These are phyloP conservation scores for Ogataea paradorogensis DNA, from an alignment of 805 yeast species.

Conservation along the genomic window DNA sequence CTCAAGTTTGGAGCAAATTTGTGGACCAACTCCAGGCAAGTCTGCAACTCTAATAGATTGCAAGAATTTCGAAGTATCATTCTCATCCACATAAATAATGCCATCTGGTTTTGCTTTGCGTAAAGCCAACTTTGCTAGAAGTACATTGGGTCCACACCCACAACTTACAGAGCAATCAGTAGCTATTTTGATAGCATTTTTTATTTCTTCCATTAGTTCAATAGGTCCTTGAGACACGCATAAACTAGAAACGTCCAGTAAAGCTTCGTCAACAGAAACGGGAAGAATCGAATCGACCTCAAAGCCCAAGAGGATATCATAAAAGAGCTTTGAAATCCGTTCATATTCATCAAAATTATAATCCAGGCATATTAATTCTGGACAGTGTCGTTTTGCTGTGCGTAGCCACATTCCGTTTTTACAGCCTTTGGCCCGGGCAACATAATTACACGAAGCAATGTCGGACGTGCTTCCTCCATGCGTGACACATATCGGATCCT, in stretches of 20 bases:
- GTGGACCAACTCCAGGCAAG: slow-evolving; percentile 64
- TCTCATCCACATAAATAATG: slow-evolving; percentile 35
- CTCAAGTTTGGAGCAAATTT: slow-evolving; percentile 46
- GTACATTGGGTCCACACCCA: slow-evolving; percentile 72
- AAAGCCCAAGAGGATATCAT: slow-evolving; percentile 51
- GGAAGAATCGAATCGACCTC: slow-evolving; percentile 60
- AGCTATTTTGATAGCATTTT: slow-evolving; percentile 37
- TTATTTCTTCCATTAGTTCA: slow-evolving; percentile 34
- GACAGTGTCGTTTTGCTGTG: slow-evolving; percentile 63
- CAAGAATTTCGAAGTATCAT: slow-evolving; percentile 34
- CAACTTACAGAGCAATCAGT: slow-evolving; percentile 73
- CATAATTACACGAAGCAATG: slow-evolving; percentile 88
- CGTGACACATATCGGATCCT: slow-evolving; percentile 58
- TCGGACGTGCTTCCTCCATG: slow-evolving; percentile 67
- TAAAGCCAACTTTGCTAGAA: slow-evolving; percentile 74
- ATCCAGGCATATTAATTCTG: slow-evolving; percentile 52
- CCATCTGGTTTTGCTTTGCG: slow-evolving; percentile 82
- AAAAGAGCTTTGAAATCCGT: slow-evolving; percentile 58
- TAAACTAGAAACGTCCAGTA: slow-evolving; percentile 56
- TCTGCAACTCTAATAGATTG: slow-evolving; percentile 37
- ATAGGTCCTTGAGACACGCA: slow-evolving; percentile 19
- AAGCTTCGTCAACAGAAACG: slow-evolving; percentile 87
- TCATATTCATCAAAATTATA: slow-evolving; percentile 79
- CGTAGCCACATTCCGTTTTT: slow-evolving; percentile 89
- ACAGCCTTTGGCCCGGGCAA: slow-evolving; percentile 76